Evolutionary conservation across 345 rosid species (phyloP).

Genomic region (Melaleuca alternifolia): DNA sequence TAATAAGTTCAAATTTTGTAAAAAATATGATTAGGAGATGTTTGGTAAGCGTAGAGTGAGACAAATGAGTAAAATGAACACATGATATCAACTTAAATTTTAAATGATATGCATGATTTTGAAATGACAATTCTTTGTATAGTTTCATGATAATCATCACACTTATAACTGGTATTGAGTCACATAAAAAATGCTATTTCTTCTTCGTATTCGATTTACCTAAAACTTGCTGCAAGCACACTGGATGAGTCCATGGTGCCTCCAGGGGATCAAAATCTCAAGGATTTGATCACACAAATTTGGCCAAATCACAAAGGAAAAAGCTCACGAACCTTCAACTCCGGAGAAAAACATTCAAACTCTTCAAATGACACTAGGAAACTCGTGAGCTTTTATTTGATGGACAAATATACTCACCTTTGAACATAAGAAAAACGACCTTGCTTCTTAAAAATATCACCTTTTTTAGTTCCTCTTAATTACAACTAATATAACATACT

Average conservation of each 20-base stretch:
- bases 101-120: not conserved
- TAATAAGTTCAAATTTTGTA: not conserved
- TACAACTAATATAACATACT: not conserved
- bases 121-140: not conserved
- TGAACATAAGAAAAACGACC: not conserved
- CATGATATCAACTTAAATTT: not conserved
- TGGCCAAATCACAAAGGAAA: not conserved
- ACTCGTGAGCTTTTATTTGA: not conserved
- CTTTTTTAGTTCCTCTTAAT: not conserved
- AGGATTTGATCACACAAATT: not conserved
- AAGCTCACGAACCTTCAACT: not conserved
- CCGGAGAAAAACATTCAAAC: not conserved
- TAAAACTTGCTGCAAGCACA: not conserved
- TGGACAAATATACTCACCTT: too few relatives aligned
- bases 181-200: not conserved
- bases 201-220: not conserved
- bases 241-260: not conserved
- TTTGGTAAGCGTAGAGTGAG: not conserved
- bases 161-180: not conserved
- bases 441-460: rapidly evolving
- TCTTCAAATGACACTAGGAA: not conserved
- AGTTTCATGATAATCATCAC: not conserved
- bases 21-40: not conserved
- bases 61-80: not conserved
- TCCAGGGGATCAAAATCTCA: not conserved